These are phyloP conservation scores for Lizonia empirigonia DNA, from an alignment of 2,329 filamentous ascomycete species.

Conservation along the genomic window DNA sequence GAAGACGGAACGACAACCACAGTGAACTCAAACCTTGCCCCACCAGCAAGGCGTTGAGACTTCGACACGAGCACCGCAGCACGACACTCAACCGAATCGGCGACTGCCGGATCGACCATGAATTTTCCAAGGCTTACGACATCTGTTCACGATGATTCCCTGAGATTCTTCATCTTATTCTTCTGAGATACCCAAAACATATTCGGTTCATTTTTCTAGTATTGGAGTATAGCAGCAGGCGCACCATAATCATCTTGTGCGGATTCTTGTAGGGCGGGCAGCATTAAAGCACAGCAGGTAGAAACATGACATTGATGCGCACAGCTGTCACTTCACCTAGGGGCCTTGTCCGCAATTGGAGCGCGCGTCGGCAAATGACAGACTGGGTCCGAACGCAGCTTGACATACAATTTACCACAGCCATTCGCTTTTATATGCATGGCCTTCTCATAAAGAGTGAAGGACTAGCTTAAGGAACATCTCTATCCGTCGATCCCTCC, in stretches of 20 bases:
- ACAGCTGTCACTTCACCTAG: neutral
- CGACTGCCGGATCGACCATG: neutral
- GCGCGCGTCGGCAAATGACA: neutral
- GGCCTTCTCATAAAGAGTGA: too few relatives aligned
- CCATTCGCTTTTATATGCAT: too few relatives aligned
- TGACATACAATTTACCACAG: too few relatives aligned
- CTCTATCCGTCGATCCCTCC: slow-evolving; percentile 9
- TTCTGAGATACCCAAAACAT: slow-evolving; percentile 12
- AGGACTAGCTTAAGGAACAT: too few relatives aligned
- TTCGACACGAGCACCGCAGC: neutral
- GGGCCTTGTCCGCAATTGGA: neutral
- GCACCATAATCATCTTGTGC: neutral
- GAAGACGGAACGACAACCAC: slow-evolving; percentile 14
- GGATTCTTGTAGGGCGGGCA: neutral
- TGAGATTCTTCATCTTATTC: neutral
- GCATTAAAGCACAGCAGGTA: neutral
- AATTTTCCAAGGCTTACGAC: neutral
- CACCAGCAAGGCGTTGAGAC: neutral
- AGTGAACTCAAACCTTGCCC: neutral
- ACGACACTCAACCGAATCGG: neutral
- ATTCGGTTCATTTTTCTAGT: neutral
- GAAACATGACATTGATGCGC: neutral
- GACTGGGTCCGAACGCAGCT: neutral
- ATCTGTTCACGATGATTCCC: neutral
- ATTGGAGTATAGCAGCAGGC: slow-evolving; percentile 2